Conservation (phyloP, 306 rosid species). For the Cotoneaster glaucophyllus region DNA sequence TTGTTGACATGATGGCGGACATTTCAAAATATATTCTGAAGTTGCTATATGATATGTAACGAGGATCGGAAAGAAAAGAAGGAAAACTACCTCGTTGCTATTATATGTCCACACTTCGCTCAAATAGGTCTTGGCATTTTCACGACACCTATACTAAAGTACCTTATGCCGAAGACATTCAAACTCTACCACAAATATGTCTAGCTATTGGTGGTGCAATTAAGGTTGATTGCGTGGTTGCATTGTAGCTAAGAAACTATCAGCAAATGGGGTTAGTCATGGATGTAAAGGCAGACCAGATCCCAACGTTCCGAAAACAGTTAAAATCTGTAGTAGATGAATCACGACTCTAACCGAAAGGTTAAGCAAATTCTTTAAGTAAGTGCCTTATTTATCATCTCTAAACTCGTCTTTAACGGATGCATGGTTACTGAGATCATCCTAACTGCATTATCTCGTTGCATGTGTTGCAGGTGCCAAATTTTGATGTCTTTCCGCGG, state of each 20-base stretch:
- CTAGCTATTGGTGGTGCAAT: not conserved
- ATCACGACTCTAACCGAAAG: slow-evolving; percentile 6
- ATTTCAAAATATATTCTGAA: not conserved
- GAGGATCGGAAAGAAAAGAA: not conserved
- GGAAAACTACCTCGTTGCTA: not conserved
- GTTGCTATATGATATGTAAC: not conserved
- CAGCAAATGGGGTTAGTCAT: slow-evolving; percentile 53
- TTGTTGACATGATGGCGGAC: not conserved
- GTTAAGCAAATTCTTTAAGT: not conserved
- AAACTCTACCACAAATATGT: not conserved
- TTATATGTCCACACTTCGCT: not conserved
- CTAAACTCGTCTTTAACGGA: not conserved
- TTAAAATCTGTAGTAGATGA: slow-evolving; percentile 42
- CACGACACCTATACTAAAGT: not conserved
- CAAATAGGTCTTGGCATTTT: not conserved
- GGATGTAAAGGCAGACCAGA: slow-evolving; percentile 47
- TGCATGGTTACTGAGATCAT: not conserved
- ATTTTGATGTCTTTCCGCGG: not conserved
- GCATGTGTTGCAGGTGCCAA: not conserved
- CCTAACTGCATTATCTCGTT: not conserved
- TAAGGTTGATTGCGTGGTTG: not conserved
- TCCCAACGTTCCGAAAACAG: slow-evolving; percentile 53
- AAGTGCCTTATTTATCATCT: not conserved
- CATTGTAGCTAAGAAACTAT: slow-evolving; percentile 52
- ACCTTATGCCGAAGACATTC: not conserved